Evolutionary conservation across 148 eudicot genomes (phyloP), one percentile per base, ranked within the genome.

Genomic region (Diospyros kaki): DNA sequence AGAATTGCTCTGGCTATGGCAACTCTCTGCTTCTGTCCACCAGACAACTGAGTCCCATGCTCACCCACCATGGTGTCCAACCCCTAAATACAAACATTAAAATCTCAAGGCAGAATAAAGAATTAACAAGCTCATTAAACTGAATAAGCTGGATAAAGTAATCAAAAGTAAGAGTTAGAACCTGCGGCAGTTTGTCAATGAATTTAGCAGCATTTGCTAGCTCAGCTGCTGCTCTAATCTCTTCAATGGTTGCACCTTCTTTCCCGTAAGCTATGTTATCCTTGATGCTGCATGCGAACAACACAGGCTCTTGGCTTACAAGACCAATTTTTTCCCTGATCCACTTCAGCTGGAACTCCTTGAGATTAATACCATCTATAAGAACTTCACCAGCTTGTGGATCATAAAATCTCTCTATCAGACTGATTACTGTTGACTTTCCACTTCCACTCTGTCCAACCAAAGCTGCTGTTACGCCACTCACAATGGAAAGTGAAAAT

Each of bases 361-460:
- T 88, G 13, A 90, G 78, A 78, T 88, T 81, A 45, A 76, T 71
- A 14, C 89, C 91, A 85, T 90, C 94, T 17, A 90, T 85, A 39
- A 90, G 79, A 64, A 90, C 94, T 60, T 88, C 83, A 61, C 94
- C 94, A 13, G 84, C 81, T 2, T 80, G 77, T 46, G 94, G 94
- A 81, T 90, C 94, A 56, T 90, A 90, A 52, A 90, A 90, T 79
- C 94, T 85, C 83, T 90, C 92, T 55, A 90, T 79, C 42, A 90
- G 77, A 75, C 90, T 86, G 41, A 88, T 84, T 2, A 88, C 92
- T 51, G 94, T 88, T 3, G 94, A 90, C 78, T 90, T 90, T 13
- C 91, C 92, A 48, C 92, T 88, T 66, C 94, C 94, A 71, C 94
- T 90, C 75, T 86, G 84, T 15, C 94, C 92, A 66, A 90, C 92